A percentile compares a stretch with the other conserved stretches of the same genome.
Evolutionary conservation across 441 rosid species (phyloP).

Genomic region (Croton laevigatus): DNA sequence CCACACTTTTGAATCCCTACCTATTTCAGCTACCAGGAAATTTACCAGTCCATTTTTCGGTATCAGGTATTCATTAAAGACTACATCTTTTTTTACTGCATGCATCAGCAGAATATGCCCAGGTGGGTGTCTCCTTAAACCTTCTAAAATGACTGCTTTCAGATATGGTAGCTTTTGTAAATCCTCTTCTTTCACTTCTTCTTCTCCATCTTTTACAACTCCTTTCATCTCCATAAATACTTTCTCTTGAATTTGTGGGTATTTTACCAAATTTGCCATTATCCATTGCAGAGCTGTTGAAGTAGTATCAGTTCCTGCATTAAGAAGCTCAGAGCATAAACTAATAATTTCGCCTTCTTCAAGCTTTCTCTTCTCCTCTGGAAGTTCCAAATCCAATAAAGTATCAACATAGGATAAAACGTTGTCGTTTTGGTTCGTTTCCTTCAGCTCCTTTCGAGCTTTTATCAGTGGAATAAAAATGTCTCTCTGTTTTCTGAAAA

Average conservation of each 20-base stretch:
- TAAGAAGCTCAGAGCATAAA: conserved; percentile 24
- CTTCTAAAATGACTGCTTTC: conserved; percentile 37
- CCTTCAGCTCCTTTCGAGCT: conserved; percentile 23
- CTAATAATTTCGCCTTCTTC: conserved; percentile 25
- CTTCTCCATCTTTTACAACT: conserved; percentile 12
- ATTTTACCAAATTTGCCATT: conserved; percentile 26
- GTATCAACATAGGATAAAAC: conserved; percentile 23
- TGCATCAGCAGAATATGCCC: conserved; percentile 36
- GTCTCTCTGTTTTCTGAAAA: conserved; percentile 16
- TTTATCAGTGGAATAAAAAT: conserved; percentile 31
- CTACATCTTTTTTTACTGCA: conserved; percentile 30
- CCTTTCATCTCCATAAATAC: conserved; percentile 25
- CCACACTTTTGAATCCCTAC: conserved; percentile 42
- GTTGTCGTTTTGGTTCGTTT: conserved; percentile 4
- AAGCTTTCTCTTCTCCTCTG: conserved; percentile 31
- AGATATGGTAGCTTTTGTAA: conserved; percentile 32
- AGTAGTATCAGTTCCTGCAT: conserved; percentile 22
- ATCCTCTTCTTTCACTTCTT: conserved; percentile 31
- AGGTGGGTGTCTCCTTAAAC: conserved; percentile 41
- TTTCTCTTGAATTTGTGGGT: conserved; percentile 18
- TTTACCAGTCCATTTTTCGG: conserved; percentile 33
- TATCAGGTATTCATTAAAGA: conserved; percentile 26
- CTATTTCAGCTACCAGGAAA: conserved; percentile 46
- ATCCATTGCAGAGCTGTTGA: conserved; percentile 19
- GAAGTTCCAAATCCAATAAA: conserved; percentile 24